Percentiles rank a stretch among this genome's conserved stretches.
These are phyloP conservation scores for Plenodomus lindquistii DNA, from an alignment of 2,329 filamentous ascomycete species.

Conservation along the genomic window DNA sequence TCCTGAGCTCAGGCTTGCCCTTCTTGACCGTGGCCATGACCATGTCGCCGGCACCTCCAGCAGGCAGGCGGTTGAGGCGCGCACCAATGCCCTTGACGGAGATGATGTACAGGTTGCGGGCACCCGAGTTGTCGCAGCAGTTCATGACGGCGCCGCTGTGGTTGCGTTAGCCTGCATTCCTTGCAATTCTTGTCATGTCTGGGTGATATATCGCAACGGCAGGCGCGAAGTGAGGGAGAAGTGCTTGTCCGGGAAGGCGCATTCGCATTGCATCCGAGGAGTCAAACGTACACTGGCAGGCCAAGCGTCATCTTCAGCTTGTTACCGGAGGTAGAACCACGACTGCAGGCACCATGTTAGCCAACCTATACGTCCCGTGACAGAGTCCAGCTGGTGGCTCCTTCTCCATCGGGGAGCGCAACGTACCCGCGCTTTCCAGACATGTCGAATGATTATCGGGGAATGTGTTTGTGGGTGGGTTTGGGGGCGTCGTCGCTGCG, in stretches of 20 bases:
- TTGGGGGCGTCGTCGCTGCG: constrained; percentile 19
- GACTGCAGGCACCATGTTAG: constrained; percentile 46
- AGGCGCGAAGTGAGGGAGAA: too few relatives aligned
- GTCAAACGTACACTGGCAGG: constrained; percentile 96
- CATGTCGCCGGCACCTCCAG: constrained; percentile 98
- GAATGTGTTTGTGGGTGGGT: constrained; percentile 14
- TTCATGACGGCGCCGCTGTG: constrained; percentile 98
- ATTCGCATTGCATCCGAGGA: constrained; percentile 19
- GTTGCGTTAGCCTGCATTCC: constrained; percentile 32
- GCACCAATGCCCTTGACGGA: constrained; percentile 98
- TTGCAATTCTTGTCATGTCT: background rate
- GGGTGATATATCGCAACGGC: background rate
- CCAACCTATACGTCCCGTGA: background rate
- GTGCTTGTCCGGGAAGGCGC: background rate
- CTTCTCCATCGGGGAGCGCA: background rate
- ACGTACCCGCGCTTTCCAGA: constrained; percentile 22
- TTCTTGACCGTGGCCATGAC: constrained; percentile 99
- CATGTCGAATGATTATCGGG: constrained; percentile 18
- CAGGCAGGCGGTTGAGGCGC: constrained; percentile 94
- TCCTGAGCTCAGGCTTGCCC: constrained; percentile 99
- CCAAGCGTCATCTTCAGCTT: constrained; percentile 99
- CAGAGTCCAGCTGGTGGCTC: background rate
- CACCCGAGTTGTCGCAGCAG: constrained; percentile 99
- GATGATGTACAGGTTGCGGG: constrained; percentile 99
- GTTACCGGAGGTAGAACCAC: constrained; percentile 94